These are phyloP conservation scores for Microdochium trichocladiopsis DNA, from an alignment of 2,329 filamentous ascomycete genomes.

Conservation along the genomic window DNA sequence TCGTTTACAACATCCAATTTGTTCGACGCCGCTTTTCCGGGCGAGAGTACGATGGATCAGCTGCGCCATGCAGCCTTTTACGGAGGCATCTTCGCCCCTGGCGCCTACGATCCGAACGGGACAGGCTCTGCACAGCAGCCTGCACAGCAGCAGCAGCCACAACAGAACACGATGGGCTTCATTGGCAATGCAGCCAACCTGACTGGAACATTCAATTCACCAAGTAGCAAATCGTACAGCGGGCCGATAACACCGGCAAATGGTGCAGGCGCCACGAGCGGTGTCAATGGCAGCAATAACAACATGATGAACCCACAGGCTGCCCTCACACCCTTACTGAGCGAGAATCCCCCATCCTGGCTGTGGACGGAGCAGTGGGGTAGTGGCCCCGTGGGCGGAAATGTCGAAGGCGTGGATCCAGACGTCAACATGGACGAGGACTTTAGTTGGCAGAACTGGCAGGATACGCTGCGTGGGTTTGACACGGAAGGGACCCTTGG, in stretches of 20 bases:
- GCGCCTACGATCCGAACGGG: background rate
- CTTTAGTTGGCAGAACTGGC: constrained; percentile 44
- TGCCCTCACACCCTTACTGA: constrained; percentile 5
- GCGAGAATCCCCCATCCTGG: constrained; percentile 30
- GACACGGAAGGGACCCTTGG: constrained; percentile 22
- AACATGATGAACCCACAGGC: background rate
- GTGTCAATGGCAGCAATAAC: background rate
- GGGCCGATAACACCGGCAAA: constrained; percentile 9
- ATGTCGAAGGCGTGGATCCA: constrained; percentile 16
- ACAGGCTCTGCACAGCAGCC: background rate
- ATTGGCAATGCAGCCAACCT: constrained; percentile 2
- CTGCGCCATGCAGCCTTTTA: background rate
- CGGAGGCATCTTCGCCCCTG: background rate
- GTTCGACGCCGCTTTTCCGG: constrained; percentile 14
- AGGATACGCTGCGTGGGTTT: constrained; percentile 30
- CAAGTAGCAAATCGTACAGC: constrained; percentile 1
- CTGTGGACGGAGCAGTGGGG: constrained; percentile 29
- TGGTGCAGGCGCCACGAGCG: background rate
- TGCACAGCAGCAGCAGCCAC: constrained; percentile 6
- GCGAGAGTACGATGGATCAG: constrained; percentile 2
- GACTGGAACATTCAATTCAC: constrained; percentile 8
- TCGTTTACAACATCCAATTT: constrained; percentile 27
- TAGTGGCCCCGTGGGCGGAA: constrained; percentile 7
- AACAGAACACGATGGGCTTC: background rate
- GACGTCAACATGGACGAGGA: constrained; percentile 28